phyloP scores from a whole-genome alignment of 768 basidiomycete genomes.

The Lactifluus pinguis region DNA sequence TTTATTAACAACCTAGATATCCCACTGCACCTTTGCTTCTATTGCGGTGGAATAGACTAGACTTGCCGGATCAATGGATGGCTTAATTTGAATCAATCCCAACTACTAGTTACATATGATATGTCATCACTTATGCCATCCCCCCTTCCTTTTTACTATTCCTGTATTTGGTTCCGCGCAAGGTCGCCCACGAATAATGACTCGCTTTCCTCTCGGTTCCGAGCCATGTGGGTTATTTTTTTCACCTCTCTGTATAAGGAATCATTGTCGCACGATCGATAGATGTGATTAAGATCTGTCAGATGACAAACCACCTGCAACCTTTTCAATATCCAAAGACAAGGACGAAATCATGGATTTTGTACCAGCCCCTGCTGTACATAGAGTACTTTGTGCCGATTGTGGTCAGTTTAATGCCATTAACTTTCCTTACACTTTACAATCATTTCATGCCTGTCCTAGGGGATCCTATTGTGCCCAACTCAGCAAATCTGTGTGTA shows the following conservation, averaged over 20 bases:
- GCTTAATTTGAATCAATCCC: neutral
- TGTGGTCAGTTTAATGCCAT: slow-evolving; percentile 46
- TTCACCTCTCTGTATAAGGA: neutral
- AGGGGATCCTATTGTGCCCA: slow-evolving; percentile 84
- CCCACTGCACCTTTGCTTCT: neutral
- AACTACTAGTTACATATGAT: neutral
- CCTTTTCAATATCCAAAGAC: neutral
- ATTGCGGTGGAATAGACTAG: slow-evolving; percentile 13
- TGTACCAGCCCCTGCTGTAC: slow-evolving; percentile 61
- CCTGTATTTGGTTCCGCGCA: neutral
- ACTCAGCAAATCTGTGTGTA: slow-evolving; percentile 89
- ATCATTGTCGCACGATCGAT: slow-evolving; percentile 2
- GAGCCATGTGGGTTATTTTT: neutral
- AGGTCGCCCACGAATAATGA: neutral
- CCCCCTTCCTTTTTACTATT: neutral
- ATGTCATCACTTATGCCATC: neutral
- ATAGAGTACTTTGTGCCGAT: slow-evolving; percentile 82
- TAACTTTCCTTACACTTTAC: neutral
- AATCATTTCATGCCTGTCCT: slow-evolving; percentile 8
- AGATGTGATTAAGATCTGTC: neutral
- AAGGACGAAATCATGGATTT: slow-evolving; percentile 55
- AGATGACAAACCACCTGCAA: neutral
- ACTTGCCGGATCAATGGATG: slow-evolving; percentile 1
- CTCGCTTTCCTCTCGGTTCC: neutral
- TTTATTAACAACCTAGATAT: slow-evolving; percentile 13